A percentile compares a stretch with the other conserved stretches of the same genome.
These are phyloP conservation scores for Fragaria vesca DNA, from an alignment of 306 rosid species.

Conservation along the genomic window DNA sequence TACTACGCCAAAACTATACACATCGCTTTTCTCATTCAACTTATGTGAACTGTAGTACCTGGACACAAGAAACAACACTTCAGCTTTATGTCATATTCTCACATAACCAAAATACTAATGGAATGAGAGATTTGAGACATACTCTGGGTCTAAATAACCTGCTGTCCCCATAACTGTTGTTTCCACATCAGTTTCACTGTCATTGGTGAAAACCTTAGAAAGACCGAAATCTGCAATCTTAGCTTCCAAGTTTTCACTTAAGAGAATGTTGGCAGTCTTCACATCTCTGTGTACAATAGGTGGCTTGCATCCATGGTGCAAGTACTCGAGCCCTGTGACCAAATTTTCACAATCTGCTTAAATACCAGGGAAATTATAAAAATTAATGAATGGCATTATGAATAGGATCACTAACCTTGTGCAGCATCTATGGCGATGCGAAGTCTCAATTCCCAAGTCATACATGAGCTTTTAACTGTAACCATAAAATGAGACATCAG, in stretches of 20 bases:
- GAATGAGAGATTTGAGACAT: conserved; percentile 14
- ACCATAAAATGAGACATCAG: conserved; percentile 22
- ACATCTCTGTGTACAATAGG: conserved; percentile 71
- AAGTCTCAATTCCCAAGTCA: conserved; percentile 61
- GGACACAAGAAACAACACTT: conserved; percentile 2
- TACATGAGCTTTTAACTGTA: conserved; percentile 43
- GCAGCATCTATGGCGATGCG: conserved; percentile 70
- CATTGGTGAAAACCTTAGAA: conserved; percentile 47
- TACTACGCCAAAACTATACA: conserved; percentile 61
- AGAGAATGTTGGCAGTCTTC: conserved; percentile 65
- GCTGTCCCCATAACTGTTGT: conserved; percentile 55
- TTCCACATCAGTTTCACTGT: conserved; percentile 25
- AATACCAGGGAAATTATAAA: neutral
- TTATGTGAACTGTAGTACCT: conserved; percentile 46
- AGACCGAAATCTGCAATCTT: conserved; percentile 82
- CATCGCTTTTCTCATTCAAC: conserved; percentile 64
- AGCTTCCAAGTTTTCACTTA: conserved; percentile 58
- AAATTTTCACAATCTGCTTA: conserved; percentile 6
- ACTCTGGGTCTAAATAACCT: conserved; percentile 83
- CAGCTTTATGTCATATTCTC: neutral
- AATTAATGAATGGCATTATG: neutral
- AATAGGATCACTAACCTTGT: conserved; percentile 37
- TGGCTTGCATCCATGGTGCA: conserved; percentile 77
- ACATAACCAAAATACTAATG: neutral
- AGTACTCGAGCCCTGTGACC: conserved; percentile 57